Evolutionary conservation across 306 rosid species (phyloP).

Genomic region (Senna siamea): DNA sequence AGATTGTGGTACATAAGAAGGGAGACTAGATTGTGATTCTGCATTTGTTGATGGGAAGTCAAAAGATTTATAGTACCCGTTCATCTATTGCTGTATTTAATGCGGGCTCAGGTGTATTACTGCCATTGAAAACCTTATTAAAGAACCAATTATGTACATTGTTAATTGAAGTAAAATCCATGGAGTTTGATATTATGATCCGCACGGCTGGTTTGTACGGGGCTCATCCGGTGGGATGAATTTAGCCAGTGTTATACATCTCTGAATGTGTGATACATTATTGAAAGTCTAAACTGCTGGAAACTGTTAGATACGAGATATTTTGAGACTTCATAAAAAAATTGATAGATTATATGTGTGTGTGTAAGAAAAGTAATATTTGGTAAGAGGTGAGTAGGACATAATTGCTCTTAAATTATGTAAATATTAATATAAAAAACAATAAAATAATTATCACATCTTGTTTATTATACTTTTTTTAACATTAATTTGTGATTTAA

Average conservation of each 20-base stretch:
- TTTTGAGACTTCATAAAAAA: no score
- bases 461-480: no score
- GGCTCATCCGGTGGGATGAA: constrained; percentile 16
- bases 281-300: not conserved
- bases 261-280: not conserved
- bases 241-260: no score
- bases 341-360: no score
- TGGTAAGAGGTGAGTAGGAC: no score
- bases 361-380: no score
- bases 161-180: constrained; percentile 36
- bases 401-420: no score
- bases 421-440: no score
- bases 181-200: constrained; percentile 38
- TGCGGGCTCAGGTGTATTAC: constrained; percentile 49
- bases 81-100: constrained; percentile 31
- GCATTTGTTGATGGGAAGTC: constrained; percentile 42
- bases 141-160: constrained; percentile 47
- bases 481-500: no score
- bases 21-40: constrained; percentile 38
- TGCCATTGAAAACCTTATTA: constrained; percentile 37
- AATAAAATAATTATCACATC: no score
- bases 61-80: constrained; percentile 37
- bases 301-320: no score
- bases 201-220: constrained; percentile 14
- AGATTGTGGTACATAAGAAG: constrained; percentile 56